A percentile compares a stretch with the other conserved stretches of the same genome.
Evolutionary conservation across 805 yeast genomes (phyloP).

Genomic region (Cyberlindnera amylophila): DNA sequence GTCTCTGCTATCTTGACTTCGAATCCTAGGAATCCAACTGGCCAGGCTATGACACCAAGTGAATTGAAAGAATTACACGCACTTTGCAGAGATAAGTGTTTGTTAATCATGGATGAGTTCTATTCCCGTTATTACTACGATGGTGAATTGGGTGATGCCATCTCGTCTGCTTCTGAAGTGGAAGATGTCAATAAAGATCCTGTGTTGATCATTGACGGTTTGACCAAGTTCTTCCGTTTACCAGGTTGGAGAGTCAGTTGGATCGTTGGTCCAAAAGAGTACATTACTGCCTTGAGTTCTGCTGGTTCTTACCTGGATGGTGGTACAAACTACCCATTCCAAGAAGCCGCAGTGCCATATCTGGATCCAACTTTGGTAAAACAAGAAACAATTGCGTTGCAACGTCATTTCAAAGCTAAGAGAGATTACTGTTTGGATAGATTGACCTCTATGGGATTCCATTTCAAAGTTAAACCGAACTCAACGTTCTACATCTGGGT

Average conservation of each 20-base stretch:
- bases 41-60: conserved; percentile 44
- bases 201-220: conserved; percentile 55
- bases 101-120: conserved; percentile 61
- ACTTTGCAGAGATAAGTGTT: conserved; percentile 47
- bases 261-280: conserved; percentile 60
- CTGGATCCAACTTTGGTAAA: conserved; percentile 47
- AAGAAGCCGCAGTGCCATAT: conserved; percentile 53
- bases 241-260: conserved; percentile 67
- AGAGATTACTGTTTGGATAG: conserved; percentile 51
- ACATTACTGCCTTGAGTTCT: conserved; percentile 49
- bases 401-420: conserved; percentile 51
- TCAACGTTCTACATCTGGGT: conserved; percentile 61
- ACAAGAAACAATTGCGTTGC: conserved; percentile 54
- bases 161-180: conserved; percentile 47
- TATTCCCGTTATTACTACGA: conserved; percentile 55
- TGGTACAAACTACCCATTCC: conserved; percentile 60
- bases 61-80: conserved; percentile 48
- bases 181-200: conserved; percentile 56
- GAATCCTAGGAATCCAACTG: conserved; percentile 63
- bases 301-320: conserved; percentile 62
- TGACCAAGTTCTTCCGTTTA: conserved; percentile 56
- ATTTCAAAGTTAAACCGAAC: conserved; percentile 47
- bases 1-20: conserved; percentile 56
- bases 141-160: conserved; percentile 50
- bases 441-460: conserved; percentile 50